A percentile compares a stretch with the other conserved stretches of the same genome.
phyloP scores from a whole-genome alignment of 768 basidiomycete genomes.

The Calocybe cyanea region DNA sequence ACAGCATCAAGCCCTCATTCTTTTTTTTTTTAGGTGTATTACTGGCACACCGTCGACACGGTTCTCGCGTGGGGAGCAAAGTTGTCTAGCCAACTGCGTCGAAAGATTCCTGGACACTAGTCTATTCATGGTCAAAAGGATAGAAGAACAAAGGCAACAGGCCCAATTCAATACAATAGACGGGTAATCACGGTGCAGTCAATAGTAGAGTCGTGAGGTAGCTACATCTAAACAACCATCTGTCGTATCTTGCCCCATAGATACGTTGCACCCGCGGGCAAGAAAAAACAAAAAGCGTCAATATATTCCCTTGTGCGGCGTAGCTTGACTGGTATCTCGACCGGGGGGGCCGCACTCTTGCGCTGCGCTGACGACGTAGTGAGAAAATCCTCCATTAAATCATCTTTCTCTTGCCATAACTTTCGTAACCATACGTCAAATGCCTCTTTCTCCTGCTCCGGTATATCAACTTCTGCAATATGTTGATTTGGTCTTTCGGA shows the following conservation, averaged over 20 bases:
- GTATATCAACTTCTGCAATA: conserved; percentile 44
- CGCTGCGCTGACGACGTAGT: conserved; percentile 43
- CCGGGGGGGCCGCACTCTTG: conserved; percentile 19
- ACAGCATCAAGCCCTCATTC: conserved; percentile 1
- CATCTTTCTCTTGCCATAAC: conserved; percentile 86
- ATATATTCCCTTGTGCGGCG: conserved; percentile 50
- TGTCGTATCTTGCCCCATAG: conserved; percentile 40
- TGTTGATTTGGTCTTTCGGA: conserved; percentile 21
- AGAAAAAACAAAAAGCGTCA: conserved; percentile 69
- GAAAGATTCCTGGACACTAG: conserved; percentile 89
- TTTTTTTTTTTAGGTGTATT: conserved; percentile 56
- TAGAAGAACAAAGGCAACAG: conserved; percentile 42
- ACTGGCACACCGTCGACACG: conserved; percentile 72
- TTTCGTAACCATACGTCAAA: conserved; percentile 86
- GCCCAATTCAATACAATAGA: conserved; percentile 15
- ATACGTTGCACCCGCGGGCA: conserved; percentile 51
- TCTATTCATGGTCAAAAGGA: conserved; percentile 72
- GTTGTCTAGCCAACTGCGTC: conserved; percentile 86
- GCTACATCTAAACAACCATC: neutral
- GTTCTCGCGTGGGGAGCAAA: conserved; percentile 77
- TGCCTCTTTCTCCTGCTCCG: conserved; percentile 49
- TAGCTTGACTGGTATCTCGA: conserved; percentile 61
- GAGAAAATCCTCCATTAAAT: conserved; percentile 64
- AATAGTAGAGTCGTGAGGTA: too few species aligned
- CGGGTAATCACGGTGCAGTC: too few species aligned